Conservation (phyloP, 108 stramenopile species). For the Skeletonema grethae region DNA sequence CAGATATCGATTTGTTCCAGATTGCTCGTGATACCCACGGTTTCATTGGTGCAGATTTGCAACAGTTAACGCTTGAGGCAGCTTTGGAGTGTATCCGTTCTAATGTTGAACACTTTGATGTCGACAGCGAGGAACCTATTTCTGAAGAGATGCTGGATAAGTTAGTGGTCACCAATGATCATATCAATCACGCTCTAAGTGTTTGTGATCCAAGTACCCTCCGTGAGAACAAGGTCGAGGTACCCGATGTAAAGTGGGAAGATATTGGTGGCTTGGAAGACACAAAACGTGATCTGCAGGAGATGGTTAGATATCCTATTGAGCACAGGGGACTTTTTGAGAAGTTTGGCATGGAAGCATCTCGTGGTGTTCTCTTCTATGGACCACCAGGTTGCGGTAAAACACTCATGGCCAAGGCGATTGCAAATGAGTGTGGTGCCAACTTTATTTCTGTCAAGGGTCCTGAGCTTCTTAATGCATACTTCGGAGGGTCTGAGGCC, state of each 20-base stretch:
- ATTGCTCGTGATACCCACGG: slow-evolving; percentile 97
- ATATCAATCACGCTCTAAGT: slow-evolving; percentile 91
- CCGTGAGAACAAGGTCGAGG: slow-evolving; percentile 83
- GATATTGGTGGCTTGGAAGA: slow-evolving; percentile 99
- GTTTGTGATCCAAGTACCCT: slow-evolving; percentile 90
- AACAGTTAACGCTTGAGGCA: slow-evolving; percentile 95
- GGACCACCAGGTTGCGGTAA: slow-evolving; percentile 99
- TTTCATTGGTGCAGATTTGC: slow-evolving; percentile 97
- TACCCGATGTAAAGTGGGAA: slow-evolving; percentile 97
- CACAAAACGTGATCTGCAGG: slow-evolving; percentile 98
- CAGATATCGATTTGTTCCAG: slow-evolving; percentile 86
- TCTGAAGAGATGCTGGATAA: slow-evolving; percentile 75
- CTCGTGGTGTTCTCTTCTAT: slow-evolving; percentile 97
- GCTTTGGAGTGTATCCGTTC: slow-evolving; percentile 95
- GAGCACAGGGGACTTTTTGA: slow-evolving; percentile 97
- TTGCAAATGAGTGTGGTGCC: slow-evolving; percentile 99
- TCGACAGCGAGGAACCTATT: slow-evolving; percentile 83
- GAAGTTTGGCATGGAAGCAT: slow-evolving; percentile 96
- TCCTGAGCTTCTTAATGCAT: slow-evolving; percentile 97
- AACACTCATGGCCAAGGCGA: slow-evolving; percentile 98
- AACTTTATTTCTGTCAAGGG: slow-evolving; percentile 99
- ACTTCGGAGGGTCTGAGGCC: slow-evolving; percentile 99
- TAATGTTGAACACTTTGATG: slow-evolving; percentile 83
- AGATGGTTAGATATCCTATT: slow-evolving; percentile 98
- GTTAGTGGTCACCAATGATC: slow-evolving; percentile 86